A percentile compares a stretch with the other conserved stretches of the same genome.
Conservation (phyloP, 73 alveolate species). For the Stentor roeselii region DNA sequence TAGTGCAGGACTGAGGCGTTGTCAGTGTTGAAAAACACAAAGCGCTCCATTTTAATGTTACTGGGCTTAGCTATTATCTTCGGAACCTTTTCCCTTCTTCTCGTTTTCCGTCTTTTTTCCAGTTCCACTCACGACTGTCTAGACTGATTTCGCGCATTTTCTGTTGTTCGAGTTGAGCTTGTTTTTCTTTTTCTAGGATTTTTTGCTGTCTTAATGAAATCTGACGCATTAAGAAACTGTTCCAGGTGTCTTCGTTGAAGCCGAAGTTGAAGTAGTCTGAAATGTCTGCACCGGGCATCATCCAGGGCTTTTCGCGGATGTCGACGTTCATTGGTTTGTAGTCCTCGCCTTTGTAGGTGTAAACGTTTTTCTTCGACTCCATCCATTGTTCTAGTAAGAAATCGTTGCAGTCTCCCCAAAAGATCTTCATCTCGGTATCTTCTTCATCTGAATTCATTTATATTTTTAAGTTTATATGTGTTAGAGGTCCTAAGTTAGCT, state of each 20-base stretch:
- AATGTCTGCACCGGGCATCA: slow-evolving; percentile 13
- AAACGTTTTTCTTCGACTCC: background rate
- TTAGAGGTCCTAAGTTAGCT: too few relatives aligned
- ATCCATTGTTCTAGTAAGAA: slow-evolving; percentile 16
- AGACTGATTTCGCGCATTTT: background rate
- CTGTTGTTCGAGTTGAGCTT: background rate
- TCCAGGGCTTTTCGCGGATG: slow-evolving; percentile 16
- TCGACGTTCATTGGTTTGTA: background rate
- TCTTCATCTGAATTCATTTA: background rate
- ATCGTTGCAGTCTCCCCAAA: slow-evolving; percentile 26
- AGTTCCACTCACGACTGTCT: background rate
- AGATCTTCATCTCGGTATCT: slow-evolving; percentile 18
- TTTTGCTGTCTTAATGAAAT: background rate
- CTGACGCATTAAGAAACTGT: background rate
- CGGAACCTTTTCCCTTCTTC: background rate
- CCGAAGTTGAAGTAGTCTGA: slow-evolving; percentile 21
- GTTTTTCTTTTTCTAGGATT: background rate
- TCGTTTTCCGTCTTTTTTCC: background rate
- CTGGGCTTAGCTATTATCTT: background rate
- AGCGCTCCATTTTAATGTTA: slow-evolving; percentile 19
- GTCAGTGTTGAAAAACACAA: slow-evolving; percentile 11
- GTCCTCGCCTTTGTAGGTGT: background rate
- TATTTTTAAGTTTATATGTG: too few relatives aligned
- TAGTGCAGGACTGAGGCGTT: slow-evolving; percentile 2
- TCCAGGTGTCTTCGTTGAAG: slow-evolving; percentile 17